Conservation (phyloP, 805 yeast genomes). For the Candida dendrica region DNA sequence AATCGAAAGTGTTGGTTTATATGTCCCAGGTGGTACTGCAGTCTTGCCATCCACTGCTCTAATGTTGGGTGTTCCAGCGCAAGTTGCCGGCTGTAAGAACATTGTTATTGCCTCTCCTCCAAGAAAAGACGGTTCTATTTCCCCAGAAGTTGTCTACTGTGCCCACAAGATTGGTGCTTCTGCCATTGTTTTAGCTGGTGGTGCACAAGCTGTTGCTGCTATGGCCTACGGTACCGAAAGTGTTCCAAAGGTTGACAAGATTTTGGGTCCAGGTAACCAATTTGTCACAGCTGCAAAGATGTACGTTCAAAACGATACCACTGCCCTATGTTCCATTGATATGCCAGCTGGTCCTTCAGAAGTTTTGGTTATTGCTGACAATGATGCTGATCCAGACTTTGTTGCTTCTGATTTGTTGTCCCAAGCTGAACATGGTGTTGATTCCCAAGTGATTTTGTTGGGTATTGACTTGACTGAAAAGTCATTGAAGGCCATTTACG, state of each 20-base stretch:
- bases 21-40: constrained; percentile 99
- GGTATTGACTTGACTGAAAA: constrained; percentile 63
- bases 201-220: constrained; percentile 98
- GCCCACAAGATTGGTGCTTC: constrained; percentile 94
- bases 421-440: constrained; percentile 98
- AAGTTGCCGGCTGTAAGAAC: constrained; percentile 93
- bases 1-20: constrained; percentile 88
- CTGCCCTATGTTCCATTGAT: constrained; percentile 92
- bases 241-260: constrained; percentile 91
- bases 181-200: constrained; percentile 91
- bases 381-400: constrained; percentile 82
- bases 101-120: constrained; percentile 95
- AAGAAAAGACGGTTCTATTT: constrained; percentile 81
- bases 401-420: constrained; percentile 95
- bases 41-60: constrained; percentile 95
- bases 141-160: constrained; percentile 96
- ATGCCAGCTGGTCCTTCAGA: constrained; percentile 99
- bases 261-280: constrained; percentile 98
- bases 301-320: constrained; percentile 92
- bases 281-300: constrained; percentile 99
- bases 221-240: constrained; percentile 97
- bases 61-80: constrained; percentile 98
- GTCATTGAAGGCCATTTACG: constrained; percentile 65
- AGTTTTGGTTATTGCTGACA: constrained; percentile 92
- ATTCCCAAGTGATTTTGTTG: constrained; percentile 90